Evolutionary conservation across 2,329 filamentous ascomycete genomes (phyloP), one percentile per base, ranked within the genome.

Genomic region (Eutypella sp.): DNA sequence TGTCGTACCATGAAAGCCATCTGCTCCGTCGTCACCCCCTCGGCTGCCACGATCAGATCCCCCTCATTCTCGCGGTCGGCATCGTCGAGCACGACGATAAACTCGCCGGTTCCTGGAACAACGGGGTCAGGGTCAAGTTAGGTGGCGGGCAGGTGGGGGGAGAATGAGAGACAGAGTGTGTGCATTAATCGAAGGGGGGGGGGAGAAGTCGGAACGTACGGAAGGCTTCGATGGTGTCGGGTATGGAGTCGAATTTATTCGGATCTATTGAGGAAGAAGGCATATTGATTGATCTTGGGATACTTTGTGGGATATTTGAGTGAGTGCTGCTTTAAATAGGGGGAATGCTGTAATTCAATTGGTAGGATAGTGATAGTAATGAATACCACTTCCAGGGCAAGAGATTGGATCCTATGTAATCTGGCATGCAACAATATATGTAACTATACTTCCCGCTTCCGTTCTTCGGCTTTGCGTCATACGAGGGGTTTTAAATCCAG

Each of bases 1-100:
- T 96, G 82, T 60, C 90, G 89, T 67, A 99, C 81, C 79, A 99
- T 85, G 75, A 96, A 99, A 59, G 90, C 89, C 84, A 95, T 95
- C 71, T 97, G 92, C 54, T 87, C 79, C 20, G 90, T 78, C 8
- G 92, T 96, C 53, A 96, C 73, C 60, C 86, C 79, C 56, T 89
- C 75, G 51, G 90, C 92, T 55, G 93, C 89, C 63, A 97, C 95
- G 68, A 97, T 96, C 41, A 99, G 81, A 72, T 99, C 93, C 67
- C 91, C 93, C 78, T 99, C 93, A 68, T 99, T 99, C 69, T 99
- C 93, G 67, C 93, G 91, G 51, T 84, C 81, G 53, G 89, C 83
- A 57, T 89, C 87, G 74, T 99, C 93, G 61, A 99, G 88, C 31
- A 96, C 92, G 51, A 99, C 83, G 65, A 99, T 85, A 77, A 97